Conservation (phyloP, 2,329 filamentous ascomycete genomes). For the Tolypocladium sp. region DNA sequence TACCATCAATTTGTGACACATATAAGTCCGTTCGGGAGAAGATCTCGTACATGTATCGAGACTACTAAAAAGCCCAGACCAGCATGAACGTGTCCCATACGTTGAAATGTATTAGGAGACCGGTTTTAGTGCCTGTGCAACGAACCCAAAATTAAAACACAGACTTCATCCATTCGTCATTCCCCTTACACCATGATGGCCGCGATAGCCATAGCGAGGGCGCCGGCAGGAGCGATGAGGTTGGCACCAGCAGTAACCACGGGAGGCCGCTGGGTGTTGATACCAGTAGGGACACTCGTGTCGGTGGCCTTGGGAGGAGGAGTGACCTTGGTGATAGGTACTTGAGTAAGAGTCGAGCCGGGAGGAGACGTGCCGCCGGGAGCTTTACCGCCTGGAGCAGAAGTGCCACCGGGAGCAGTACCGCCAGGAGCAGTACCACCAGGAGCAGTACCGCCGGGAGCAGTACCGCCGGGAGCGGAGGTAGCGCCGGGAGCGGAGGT, state of each 20-base stretch:
- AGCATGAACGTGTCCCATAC: not conserved
- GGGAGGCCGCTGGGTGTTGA: not conserved
- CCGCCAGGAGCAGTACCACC: not conserved
- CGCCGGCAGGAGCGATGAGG: slow-evolving; percentile 6
- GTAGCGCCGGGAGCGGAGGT: not conserved
- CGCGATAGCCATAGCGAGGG: slow-evolving; percentile 4
- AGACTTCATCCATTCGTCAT: not conserved
- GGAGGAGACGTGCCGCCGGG: not conserved
- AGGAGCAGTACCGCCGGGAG: not conserved
- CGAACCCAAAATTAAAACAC: not conserved
- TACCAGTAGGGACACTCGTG: not conserved
- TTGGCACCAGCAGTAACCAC: slow-evolving; percentile 6
- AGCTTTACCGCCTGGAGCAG: not conserved
- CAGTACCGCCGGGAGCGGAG: not conserved
- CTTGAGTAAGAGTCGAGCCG: not conserved
- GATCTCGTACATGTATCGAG: not conserved
- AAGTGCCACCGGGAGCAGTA: not conserved
- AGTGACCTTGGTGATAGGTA: not conserved
- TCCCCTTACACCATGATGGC: not conserved
- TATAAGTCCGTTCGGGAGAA: no score
- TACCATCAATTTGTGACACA: not conserved
- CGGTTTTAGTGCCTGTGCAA: not conserved
- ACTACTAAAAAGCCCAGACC: not conserved
- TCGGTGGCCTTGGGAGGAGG: not conserved
- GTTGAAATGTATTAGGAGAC: not conserved